Base-by-base conservation (phyloP, 306 rosid genomes). In the Rosa chinensis region DNA sequence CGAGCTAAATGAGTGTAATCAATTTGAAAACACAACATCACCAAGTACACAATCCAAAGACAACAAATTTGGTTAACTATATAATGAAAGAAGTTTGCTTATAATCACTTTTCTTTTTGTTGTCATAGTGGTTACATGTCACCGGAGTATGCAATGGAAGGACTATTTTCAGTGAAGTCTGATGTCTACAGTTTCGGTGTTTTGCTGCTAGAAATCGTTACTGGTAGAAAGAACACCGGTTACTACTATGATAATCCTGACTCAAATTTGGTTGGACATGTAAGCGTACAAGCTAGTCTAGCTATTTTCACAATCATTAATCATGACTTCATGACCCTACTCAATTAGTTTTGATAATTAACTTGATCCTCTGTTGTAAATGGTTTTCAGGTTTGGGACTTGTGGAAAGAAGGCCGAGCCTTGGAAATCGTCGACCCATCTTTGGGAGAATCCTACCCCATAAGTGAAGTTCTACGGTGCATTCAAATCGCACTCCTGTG, bases 111-210 rank as follows among this genome's bases (percentile, higher is more conserved):
- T 59, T 55, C 45, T 35, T 0, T 79, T 5, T 20, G 5, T n/a
- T 37, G 8, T 5, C 10, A 9, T 4, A 91, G 89, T 37, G 94
- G 94, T 5, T 93, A 90, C 4, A 88, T 91, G 92, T 73, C 93
- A 5, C 98, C 90, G 0, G 90, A 93, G 35, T 88, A 92, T 64
- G 91, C 92, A 10, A 88, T 93, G 88, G 80, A 87, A 66, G 89
- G 94, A 6, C n/a, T 81, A 10, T 88, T 89, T 86, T 93, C 90
- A 1, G 37, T 76, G 4, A 87, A 88, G 16, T 84, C 90, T 1
- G 90, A 90, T 39, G 90, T 85, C 3, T 90, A 86, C 12, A 89
- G 94, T 74, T 93, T 81, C 2, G 95, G 93, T 4, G 83, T 93
- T 61, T 77, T 91, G 44, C 37, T 81, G 6, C 53, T 93, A 47